Conservation (phyloP, 1,284 basidiomycete genomes). For the Leccinum solheimii region DNA sequence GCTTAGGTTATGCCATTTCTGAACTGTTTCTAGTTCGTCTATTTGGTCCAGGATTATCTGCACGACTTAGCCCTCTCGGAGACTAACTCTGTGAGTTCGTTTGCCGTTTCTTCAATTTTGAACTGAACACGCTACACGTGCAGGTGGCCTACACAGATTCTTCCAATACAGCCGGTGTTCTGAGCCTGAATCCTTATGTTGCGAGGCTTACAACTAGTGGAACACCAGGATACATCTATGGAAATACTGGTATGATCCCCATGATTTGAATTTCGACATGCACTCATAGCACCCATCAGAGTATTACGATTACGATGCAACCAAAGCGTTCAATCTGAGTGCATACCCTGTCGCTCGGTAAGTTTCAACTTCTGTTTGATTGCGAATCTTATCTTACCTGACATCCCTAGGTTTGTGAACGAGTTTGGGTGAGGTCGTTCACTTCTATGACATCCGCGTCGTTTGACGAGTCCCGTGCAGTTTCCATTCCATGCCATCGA, state of each 20-base stretch:
- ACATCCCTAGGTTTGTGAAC: not conserved
- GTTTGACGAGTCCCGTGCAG: conserved; percentile 29
- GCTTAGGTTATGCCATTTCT: not conserved
- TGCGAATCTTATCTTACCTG: not conserved
- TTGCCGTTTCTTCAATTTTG: not conserved
- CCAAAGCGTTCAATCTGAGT: too few species aligned
- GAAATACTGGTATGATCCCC: conserved; percentile 46
- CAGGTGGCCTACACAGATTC: conserved; percentile 64
- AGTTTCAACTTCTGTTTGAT: too few species aligned
- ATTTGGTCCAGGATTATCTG: conserved; percentile 55
- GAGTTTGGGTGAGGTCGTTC: not conserved
- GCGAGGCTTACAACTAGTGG: conserved; percentile 53
- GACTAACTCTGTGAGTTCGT: conserved; percentile 46
- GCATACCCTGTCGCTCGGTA: too few species aligned
- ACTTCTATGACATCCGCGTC: not conserved
- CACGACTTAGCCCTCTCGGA: conserved; percentile 30
- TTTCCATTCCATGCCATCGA: conserved; percentile 54
- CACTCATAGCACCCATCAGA: too few species aligned
- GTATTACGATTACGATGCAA: too few species aligned
- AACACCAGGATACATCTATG: conserved; percentile 55
- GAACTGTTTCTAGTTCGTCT: conserved; percentile 41
- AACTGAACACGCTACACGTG: not conserved
- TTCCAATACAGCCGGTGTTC: conserved; percentile 58
- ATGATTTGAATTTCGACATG: not conserved
- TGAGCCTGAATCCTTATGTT: conserved; percentile 35